Conservation (phyloP, 768 basidiomycete genomes). For the Lactifluus echinatus region DNA sequence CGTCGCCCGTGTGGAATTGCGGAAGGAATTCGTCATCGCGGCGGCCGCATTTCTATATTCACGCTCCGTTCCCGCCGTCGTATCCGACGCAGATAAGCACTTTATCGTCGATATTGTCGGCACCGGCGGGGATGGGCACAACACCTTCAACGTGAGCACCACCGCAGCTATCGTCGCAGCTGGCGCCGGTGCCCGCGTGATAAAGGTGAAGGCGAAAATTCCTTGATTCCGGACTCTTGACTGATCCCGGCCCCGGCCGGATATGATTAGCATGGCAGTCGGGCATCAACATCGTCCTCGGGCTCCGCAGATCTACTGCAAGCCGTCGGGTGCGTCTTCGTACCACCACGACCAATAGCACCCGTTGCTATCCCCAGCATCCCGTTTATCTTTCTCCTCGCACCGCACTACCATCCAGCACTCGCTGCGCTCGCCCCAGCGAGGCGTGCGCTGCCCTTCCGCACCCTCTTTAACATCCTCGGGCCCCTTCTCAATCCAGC, state of each 20-base stretch:
- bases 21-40: conserved; percentile 68
- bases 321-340: conserved; percentile 71
- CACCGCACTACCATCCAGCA: conserved; percentile 86
- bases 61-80: conserved; percentile 54
- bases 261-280: conserved; percentile 85
- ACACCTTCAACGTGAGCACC: conserved; percentile 96
- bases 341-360: conserved; percentile 45
- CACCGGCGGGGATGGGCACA: conserved; percentile 91
- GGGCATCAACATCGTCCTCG: conserved; percentile 88
- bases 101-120: conserved; percentile 78
- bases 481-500: conserved; percentile 94
- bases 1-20: conserved; percentile 64
- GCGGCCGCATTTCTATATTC: conserved; percentile 67
- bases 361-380: conserved; percentile 48
- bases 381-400: conserved; percentile 91
- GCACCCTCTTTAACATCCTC: conserved; percentile 93
- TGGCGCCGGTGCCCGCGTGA: conserved; percentile 86
- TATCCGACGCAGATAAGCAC: conserved; percentile 53
- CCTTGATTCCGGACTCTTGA: too few relatives aligned
- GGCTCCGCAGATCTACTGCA: conserved; percentile 91
- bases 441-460: conserved; percentile 82
- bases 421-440: conserved; percentile 76
- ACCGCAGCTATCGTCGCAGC: conserved; percentile 91
- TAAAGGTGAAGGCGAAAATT: conserved; percentile 55
- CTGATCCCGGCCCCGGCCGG: too few relatives aligned